Conservation (phyloP, 1,284 basidiomycete genomes). For the Thelephora terrestris region DNA sequence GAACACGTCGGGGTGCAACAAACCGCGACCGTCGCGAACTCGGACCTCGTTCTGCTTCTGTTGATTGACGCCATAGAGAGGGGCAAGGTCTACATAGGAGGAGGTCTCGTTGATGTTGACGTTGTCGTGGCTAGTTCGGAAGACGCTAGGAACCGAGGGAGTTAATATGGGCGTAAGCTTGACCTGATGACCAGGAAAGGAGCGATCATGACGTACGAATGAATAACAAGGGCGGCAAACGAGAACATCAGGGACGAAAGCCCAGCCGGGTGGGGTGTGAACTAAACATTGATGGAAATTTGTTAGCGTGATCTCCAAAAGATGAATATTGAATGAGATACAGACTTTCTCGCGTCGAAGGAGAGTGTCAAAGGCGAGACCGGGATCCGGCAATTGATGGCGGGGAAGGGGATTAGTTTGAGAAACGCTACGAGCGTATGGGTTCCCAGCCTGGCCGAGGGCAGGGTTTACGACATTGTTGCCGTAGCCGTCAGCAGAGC, state of each 20-base stretch:
- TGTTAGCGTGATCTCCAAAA: neutral
- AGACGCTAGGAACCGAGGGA: slow-evolving; percentile 35
- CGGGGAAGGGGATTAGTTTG: slow-evolving; percentile 51
- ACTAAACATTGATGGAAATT: slow-evolving; percentile 29
- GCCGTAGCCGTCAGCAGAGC: slow-evolving; percentile 58
- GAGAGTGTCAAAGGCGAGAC: slow-evolving; percentile 65
- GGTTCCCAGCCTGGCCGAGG: slow-evolving; percentile 63
- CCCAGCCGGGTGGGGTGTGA: slow-evolving; percentile 67
- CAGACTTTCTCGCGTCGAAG: slow-evolving; percentile 48
- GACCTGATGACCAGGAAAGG: neutral
- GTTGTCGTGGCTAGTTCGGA: slow-evolving; percentile 60
- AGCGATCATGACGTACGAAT: slow-evolving; percentile 34
- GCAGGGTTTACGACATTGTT: slow-evolving; percentile 65
- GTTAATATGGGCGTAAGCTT: neutral
- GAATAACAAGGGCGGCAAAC: slow-evolving; percentile 76
- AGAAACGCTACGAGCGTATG: slow-evolving; percentile 76
- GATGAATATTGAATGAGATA: neutral
- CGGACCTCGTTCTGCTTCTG: slow-evolving; percentile 55
- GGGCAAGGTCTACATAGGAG: slow-evolving; percentile 78
- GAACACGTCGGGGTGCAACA: slow-evolving; percentile 61
- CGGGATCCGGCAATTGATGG: slow-evolving; percentile 66
- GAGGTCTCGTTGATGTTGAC: slow-evolving; percentile 75
- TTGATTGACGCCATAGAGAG: slow-evolving; percentile 66
- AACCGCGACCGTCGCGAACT: slow-evolving; percentile 51
- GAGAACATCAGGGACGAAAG: slow-evolving; percentile 72